Conservation (phyloP, 148 eudicot genomes). For the Camellia sinensis region DNA sequence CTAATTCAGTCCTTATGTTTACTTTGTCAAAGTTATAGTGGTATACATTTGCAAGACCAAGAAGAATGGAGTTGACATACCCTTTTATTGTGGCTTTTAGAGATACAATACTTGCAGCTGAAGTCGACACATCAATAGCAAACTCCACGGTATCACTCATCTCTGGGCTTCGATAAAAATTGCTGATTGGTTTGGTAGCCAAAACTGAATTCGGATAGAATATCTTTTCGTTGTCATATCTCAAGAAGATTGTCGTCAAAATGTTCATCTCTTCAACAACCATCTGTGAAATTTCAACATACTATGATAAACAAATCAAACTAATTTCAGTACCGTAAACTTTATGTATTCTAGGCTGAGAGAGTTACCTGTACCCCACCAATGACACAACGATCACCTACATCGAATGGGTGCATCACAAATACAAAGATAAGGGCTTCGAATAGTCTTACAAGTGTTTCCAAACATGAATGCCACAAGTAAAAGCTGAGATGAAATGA, state of each 20-base stretch:
- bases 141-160: constrained; percentile 78
- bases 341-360: neutral
- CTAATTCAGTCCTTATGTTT: neutral
- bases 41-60: too few relatives aligned
- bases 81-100: constrained; percentile 55
- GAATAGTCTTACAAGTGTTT: constrained; percentile 57
- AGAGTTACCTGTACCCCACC: constrained; percentile 77
- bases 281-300: constrained; percentile 47
- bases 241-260: constrained; percentile 76
- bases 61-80: constrained; percentile 27
- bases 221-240: constrained; percentile 74
- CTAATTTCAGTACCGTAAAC: neutral
- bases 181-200: constrained; percentile 78
- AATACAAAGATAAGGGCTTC: constrained; percentile 78
- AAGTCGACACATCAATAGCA: constrained; percentile 60
- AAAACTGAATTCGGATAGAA: constrained; percentile 72
- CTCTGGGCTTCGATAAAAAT: constrained; percentile 78
- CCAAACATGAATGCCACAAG: constrained; percentile 66
- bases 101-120: constrained; percentile 61
- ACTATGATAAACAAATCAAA: neutral
- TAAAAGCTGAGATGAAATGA: constrained; percentile 68
- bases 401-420: constrained; percentile 82
- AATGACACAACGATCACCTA: constrained; percentile 84
- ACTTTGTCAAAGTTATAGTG: too few relatives aligned
- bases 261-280: constrained; percentile 91